Base-by-base conservation (phyloP, 2,329 filamentous ascomycete genomes). In the Boeremia lycopersici region DNA sequence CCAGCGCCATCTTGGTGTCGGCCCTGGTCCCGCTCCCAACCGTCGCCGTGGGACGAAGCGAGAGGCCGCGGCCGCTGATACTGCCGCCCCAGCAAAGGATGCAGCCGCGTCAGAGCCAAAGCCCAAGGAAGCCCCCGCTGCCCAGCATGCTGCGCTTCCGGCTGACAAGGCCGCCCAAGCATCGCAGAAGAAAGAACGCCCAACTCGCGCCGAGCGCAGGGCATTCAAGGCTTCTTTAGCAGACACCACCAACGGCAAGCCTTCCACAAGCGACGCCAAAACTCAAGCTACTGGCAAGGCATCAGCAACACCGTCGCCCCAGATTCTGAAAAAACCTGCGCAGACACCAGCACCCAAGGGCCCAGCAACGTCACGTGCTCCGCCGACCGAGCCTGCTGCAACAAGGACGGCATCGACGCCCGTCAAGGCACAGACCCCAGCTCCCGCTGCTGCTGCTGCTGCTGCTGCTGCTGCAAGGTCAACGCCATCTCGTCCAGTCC, bases 1-100 rank as follows among this genome's bases (percentile, higher is more conserved):
- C 2, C 84, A 86, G 61, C 82, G 85, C 52, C 85, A 88, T 68
- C 74, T 87, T 19, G 85, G 85, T 11, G 76, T 87, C 12, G 77
- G 77, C 28, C 57, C 62, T 23, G 77, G 77, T 25, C 56, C 63
- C 26, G 68, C 77, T 29, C 74, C 77, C n/a, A 78, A 78, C 47
- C 78, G 73, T 41, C 67, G 74, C 42, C 71, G 75, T 31, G 74
- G 74, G 13, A 71, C 69, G 54, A 78, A 72, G 57, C 72, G 72
- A 39, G 72, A 75, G 46, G 60, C 69, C 28, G 64, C 63, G 29
- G 39, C 64, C 30, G 57, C 61, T 41, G 71, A 73, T 13, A 36
- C 60, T 17, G 38, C 48, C 8, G 35, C 65, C 2, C 67, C 59
- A 48, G 53, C 62, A 38, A 70, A 73, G 34, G 69, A 74, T 15